Conservation (phyloP, 805 yeast genomes). For the Wickerhamomyces pijperi region DNA sequence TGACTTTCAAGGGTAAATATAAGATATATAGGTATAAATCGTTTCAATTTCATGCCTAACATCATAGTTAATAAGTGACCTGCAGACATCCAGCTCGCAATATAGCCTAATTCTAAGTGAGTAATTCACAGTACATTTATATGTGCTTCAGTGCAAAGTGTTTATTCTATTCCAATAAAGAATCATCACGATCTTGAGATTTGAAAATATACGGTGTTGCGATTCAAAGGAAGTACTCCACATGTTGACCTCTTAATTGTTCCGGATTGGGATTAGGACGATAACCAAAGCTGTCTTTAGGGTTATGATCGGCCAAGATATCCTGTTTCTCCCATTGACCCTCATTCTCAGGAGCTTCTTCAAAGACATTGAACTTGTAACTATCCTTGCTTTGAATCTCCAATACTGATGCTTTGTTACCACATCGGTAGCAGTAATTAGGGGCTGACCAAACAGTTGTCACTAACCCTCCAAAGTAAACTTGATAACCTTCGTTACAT, state of each 20-base stretch:
- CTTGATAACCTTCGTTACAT: slow-evolving; percentile 93
- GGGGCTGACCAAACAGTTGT: slow-evolving; percentile 99
- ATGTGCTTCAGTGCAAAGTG: too few relatives aligned
- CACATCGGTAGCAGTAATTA: slow-evolving; percentile 93
- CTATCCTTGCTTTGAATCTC: slow-evolving; percentile 68
- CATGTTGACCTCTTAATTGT: slow-evolving; percentile 24
- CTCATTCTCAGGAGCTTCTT: slow-evolving; percentile 91
- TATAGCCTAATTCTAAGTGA: too few relatives aligned
- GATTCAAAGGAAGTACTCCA: slow-evolving; percentile 39
- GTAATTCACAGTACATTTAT: too few relatives aligned
- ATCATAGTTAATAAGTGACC: too few relatives aligned
- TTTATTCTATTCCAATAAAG: too few relatives aligned
- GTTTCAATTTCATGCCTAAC: too few relatives aligned
- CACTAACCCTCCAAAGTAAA: slow-evolving; percentile 80
- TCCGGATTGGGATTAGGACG: slow-evolving; percentile 1
- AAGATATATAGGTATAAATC: too few relatives aligned
- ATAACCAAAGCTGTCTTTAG: slow-evolving; percentile 5
- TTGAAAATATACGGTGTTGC: too few relatives aligned
- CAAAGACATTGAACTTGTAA: slow-evolving; percentile 80
- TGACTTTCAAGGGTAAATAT: too few relatives aligned
- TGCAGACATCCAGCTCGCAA: too few relatives aligned
- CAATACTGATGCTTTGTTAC: slow-evolving; percentile 93
- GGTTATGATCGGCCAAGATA: slow-evolving; percentile 8
- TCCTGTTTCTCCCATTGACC: slow-evolving; percentile 25
- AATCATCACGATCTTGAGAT: too few relatives aligned